Base-by-base conservation (phyloP, 805 yeast genomes). In the Lachancea mirantina region DNA sequence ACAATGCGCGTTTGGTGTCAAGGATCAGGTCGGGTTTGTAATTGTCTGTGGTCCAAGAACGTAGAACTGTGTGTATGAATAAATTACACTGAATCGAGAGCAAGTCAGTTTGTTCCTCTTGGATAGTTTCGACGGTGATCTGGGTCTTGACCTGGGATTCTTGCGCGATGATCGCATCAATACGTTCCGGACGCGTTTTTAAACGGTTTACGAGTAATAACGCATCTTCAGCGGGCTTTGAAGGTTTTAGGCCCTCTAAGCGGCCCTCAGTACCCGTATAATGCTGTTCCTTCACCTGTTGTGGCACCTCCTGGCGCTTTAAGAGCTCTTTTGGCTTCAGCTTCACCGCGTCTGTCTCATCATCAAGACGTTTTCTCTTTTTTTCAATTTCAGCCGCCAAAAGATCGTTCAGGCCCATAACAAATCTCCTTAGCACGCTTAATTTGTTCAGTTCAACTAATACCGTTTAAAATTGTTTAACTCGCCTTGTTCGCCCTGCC, bases 381-480 rank as follows among this genome's bases (percentile, higher is more conserved):
- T 63, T 70, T 5, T 55, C 58, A 14, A 74, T 74, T 49, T 75
- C 79, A 17, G 58, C 51, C 1, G 65, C 45, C 33, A 75, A 45
- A 16, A 73, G 41, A 23, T 59, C 56, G 8, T 70, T 59, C 38
- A 73, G 65, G 45, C 72, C 70, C 78, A 74, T 73, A n/a, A n/a
- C n/a, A n/a, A n/a, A n/a, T n/a, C n/a, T n/a, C n/a, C n/a, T n/a
- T n/a, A n/a, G n/a, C n/a, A n/a, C n/a, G n/a, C n/a, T n/a, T n/a
- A n/a, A n/a, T n/a, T n/a, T n/a, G n/a, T n/a, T n/a, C n/a, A n/a
- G n/a, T n/a, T n/a, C n/a, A n/a, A n/a, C n/a, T n/a, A n/a, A n/a
- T n/a, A n/a, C n/a, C n/a, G n/a, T n/a, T n/a, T n/a, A n/a, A n/a
- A n/a, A n/a, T n/a, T n/a, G n/a, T n/a, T n/a, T n/a, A n/a, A n/a